Conservation (phyloP, 179 eudicot species). For the Dionaea muscipula region DNA sequence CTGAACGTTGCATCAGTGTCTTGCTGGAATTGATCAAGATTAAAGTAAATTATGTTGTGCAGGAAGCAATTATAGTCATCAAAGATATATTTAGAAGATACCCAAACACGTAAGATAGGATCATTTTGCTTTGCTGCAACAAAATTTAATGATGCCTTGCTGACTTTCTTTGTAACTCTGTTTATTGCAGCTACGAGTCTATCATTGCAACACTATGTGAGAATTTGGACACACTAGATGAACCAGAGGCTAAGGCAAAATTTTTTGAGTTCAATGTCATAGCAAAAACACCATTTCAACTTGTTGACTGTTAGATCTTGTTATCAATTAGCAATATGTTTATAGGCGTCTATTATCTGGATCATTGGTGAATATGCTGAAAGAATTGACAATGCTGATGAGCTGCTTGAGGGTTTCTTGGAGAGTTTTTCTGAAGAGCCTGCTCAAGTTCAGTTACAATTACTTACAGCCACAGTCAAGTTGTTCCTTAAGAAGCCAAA, state of each 20-base stretch:
- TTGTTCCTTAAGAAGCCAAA: slow-evolving; percentile 97
- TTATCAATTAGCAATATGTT: slow-evolving; percentile 4
- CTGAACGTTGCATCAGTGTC: slow-evolving; percentile 98
- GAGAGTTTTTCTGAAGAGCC: slow-evolving; percentile 97
- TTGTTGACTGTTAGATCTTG: neutral
- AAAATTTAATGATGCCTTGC: neutral
- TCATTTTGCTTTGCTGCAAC: slow-evolving; percentile 1
- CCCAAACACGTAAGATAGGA: slow-evolving; percentile 72
- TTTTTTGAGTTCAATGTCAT: neutral
- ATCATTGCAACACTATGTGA: slow-evolving; percentile 98
- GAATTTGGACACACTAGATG: slow-evolving; percentile 96
- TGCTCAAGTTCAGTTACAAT: slow-evolving; percentile 89
- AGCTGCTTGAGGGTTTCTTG: slow-evolving; percentile 87
- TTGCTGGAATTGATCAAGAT: slow-evolving; percentile 93
- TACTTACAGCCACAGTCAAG: slow-evolving; percentile 92
- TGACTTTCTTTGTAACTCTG: slow-evolving; percentile 6
- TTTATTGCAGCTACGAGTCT: slow-evolving; percentile 68
- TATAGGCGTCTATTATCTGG: slow-evolving; percentile 98
- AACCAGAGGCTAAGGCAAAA: slow-evolving; percentile 93
- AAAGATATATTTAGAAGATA: slow-evolving; percentile 97
- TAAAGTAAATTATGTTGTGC: slow-evolving; percentile 97
- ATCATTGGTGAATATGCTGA: slow-evolving; percentile 99
- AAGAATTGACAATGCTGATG: slow-evolving; percentile 99
- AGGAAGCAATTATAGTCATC: slow-evolving; percentile 96
- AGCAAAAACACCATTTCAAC: neutral